Evolutionary conservation across 305 asterid genomes (phyloP).

Genomic region (Fraxinus baroniana): DNA sequence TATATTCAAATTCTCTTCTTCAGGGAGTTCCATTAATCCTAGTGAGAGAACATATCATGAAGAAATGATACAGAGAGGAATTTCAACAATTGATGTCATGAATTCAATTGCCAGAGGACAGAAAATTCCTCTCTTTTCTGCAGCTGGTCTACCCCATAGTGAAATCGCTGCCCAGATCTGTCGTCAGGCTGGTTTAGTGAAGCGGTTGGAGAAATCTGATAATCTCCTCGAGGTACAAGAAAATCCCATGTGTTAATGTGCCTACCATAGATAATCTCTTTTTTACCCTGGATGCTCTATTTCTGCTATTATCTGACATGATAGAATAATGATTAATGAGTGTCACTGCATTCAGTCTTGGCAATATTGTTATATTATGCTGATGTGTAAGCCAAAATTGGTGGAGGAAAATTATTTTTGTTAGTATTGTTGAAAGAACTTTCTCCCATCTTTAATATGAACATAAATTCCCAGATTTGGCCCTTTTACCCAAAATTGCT

Average conservation of each 20-base stretch:
- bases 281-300: background rate
- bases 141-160: conserved; percentile 99
- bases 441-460: background rate
- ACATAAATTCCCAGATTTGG: background rate
- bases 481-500: background rate
- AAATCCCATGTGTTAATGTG: background rate
- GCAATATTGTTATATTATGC: background rate
- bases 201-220: conserved; percentile 80
- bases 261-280: background rate
- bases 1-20: conserved; percentile 29
- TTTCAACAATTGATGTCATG: conserved; percentile 97
- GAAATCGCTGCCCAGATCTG: conserved; percentile 99
- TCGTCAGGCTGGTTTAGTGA: conserved; percentile 99
- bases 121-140: conserved; percentile 95
- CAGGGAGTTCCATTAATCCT: conserved; percentile 98
- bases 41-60: conserved; percentile 99
- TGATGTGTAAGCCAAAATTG: background rate
- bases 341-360: background rate
- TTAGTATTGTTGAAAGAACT: background rate
- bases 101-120: conserved; percentile 99
- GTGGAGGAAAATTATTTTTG: background rate
- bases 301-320: background rate
- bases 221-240: conserved; percentile 73
- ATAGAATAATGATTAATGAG: background rate
- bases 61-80: conserved; percentile 98